These are phyloP conservation scores for Claviceps maximensis DNA, from an alignment of 2,329 filamentous ascomycete species.

Conservation along the genomic window DNA sequence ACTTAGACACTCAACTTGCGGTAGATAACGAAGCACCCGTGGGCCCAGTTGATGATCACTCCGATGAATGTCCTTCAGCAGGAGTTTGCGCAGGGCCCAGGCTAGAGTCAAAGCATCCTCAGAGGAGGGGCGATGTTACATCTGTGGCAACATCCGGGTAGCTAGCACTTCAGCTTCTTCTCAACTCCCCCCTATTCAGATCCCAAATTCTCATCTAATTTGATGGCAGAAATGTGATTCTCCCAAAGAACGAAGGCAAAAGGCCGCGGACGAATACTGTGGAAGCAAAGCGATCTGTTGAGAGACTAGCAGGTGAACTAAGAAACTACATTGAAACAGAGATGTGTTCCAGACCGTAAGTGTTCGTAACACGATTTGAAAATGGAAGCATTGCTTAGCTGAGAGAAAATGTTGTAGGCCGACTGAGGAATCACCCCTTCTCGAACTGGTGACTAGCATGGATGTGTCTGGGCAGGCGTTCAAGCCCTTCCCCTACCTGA, in stretches of 20 bases:
- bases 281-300: conserved; percentile 3
- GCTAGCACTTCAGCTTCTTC: neutral
- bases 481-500: neutral
- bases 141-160: neutral
- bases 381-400: neutral
- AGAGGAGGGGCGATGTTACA: neutral
- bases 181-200: neutral
- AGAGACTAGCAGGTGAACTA: neutral
- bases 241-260: neutral
- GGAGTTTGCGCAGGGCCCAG: neutral
- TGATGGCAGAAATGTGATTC: neutral
- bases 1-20: neutral
- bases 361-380: neutral
- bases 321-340: conserved; percentile 2
- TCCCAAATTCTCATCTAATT: neutral
- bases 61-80: neutral
- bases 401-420: neutral
- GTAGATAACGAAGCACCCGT: neutral
- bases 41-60: neutral
- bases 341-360: conserved; percentile 1
- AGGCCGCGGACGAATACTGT: neutral
- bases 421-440: neutral
- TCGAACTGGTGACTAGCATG: neutral
- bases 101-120: neutral
- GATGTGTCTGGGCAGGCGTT: neutral